A percentile compares a stretch with the other conserved stretches of the same genome.
phyloP scores from a whole-genome alignment of 352 stramenopile genomes.

The Phytophthora syringae region DNA sequence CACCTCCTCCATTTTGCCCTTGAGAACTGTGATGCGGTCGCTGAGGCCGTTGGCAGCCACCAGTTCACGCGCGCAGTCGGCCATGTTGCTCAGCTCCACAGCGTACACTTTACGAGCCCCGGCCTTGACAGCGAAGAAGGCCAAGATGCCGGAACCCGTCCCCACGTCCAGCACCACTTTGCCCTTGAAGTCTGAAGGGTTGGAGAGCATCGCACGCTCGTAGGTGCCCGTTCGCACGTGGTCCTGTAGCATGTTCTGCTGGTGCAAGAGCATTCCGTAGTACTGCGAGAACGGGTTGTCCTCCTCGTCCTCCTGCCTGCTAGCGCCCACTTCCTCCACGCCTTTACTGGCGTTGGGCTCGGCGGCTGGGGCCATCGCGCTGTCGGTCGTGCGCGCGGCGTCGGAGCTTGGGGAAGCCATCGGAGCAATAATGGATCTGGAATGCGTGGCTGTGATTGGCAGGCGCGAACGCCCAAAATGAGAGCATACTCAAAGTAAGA shows the following conservation, averaged over 20 bases:
- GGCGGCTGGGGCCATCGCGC: not conserved
- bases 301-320: conserved; percentile 55
- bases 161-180: conserved; percentile 99
- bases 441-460: not conserved
- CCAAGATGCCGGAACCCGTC: conserved; percentile 98
- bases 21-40: conserved; percentile 97
- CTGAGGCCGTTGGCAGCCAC: conserved; percentile 95
- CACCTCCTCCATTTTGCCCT: conserved; percentile 98
- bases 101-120: conserved; percentile 95
- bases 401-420: conserved; percentile 13
- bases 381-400: conserved; percentile 16
- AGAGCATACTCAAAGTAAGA: not conserved
- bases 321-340: not conserved
- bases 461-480: not conserved
- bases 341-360: not conserved
- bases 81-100: conserved; percentile 98
- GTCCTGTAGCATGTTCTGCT: conserved; percentile 99
- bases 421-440: not conserved
- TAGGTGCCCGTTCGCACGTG: conserved; percentile 99
- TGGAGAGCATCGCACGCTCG: conserved; percentile 97
- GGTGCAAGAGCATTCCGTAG: conserved; percentile 96
- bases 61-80: conserved; percentile 94
- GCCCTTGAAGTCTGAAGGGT: conserved; percentile 94
- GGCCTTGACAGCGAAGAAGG: conserved; percentile 98
- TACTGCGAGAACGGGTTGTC: conserved; percentile 95